Conservation (phyloP, 805 yeast genomes). For the Lachancea sp. region DNA sequence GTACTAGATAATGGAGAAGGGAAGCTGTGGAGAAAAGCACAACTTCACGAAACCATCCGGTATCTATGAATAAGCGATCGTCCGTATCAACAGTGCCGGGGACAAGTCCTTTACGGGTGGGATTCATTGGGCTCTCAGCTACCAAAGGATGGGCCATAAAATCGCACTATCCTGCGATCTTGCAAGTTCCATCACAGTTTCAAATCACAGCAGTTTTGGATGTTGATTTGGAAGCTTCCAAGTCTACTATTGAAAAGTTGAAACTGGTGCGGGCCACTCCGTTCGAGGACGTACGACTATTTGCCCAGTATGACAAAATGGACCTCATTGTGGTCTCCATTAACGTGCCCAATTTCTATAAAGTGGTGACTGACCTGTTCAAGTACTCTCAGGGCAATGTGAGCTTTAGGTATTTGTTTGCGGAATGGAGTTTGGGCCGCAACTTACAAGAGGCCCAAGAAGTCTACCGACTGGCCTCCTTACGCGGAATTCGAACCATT, state of each 20-base stretch:
- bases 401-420: constrained; percentile 23
- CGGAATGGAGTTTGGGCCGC: constrained; percentile 28
- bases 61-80: constrained; percentile 22
- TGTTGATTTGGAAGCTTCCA: constrained; percentile 16
- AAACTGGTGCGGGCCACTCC: constrained; percentile 24
- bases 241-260: constrained; percentile 20
- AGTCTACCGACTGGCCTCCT: constrained; percentile 21
- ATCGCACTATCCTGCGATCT: constrained; percentile 27
- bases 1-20: too few relatives aligned
- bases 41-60: not conserved
- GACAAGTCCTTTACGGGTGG: constrained; percentile 25
- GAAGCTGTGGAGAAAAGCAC: not conserved
- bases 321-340: constrained; percentile 27
- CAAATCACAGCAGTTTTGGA: constrained; percentile 25
- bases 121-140: constrained; percentile 24
- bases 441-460: constrained; percentile 23
- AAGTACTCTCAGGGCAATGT: constrained; percentile 19
- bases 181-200: constrained; percentile 28
- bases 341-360: constrained; percentile 19
- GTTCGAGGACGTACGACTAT: constrained; percentile 20
- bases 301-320: constrained; percentile 19
- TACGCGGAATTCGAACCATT: constrained; percentile 26
- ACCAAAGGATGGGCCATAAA: constrained; percentile 29
- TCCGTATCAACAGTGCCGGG: constrained; percentile 28
- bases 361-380: constrained; percentile 16